A percentile compares a stretch with the other conserved stretches of the same genome.
These are phyloP conservation scores for Penstemon davidsonii DNA, from an alignment of 257 asterid genomes.

Conservation along the genomic window DNA sequence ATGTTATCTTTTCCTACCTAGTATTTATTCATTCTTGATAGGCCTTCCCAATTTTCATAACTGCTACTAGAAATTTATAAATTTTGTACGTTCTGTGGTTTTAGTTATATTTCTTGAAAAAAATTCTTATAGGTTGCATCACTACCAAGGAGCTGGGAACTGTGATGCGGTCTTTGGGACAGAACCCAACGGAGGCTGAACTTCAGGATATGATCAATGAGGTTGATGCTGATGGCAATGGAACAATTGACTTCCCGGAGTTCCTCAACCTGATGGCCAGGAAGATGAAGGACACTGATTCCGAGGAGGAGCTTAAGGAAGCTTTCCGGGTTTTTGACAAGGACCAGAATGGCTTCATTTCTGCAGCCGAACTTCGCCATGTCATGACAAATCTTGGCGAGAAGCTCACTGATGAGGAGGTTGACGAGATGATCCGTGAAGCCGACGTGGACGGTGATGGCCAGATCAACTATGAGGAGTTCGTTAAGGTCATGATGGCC, in stretches of 20 bases:
- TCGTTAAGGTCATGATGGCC: conserved; percentile 95
- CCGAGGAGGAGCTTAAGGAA: conserved; percentile 91
- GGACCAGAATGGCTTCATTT: conserved; percentile 85
- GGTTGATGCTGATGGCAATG: conserved; percentile 88
- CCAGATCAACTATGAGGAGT: conserved; percentile 88
- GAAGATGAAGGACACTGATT: conserved; percentile 88
- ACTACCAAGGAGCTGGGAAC: conserved; percentile 93
- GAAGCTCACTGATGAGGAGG: conserved; percentile 90
- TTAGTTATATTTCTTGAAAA: conserved; percentile 13
- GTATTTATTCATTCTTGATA: too few relatives aligned
- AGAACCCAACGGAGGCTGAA: conserved; percentile 87
- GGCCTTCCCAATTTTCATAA: too few relatives aligned
- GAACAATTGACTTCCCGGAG: conserved; percentile 87
- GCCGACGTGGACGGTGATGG: conserved; percentile 94
- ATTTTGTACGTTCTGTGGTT: not conserved
- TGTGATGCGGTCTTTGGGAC: conserved; percentile 83
- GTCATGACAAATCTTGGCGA: conserved; percentile 91
- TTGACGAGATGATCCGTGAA: conserved; percentile 90
- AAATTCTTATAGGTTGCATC: conserved; percentile 56
- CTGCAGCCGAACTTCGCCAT: conserved; percentile 88
- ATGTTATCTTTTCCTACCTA: too few relatives aligned
- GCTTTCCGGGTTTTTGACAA: conserved; percentile 88
- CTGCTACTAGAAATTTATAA: too few relatives aligned
- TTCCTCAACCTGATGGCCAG: conserved; percentile 89
- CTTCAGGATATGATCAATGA: conserved; percentile 89